Evolutionary conservation across 306 rosid genomes (phyloP), one percentile per base, ranked within the genome.

Genomic region (Rosa rugosa): DNA sequence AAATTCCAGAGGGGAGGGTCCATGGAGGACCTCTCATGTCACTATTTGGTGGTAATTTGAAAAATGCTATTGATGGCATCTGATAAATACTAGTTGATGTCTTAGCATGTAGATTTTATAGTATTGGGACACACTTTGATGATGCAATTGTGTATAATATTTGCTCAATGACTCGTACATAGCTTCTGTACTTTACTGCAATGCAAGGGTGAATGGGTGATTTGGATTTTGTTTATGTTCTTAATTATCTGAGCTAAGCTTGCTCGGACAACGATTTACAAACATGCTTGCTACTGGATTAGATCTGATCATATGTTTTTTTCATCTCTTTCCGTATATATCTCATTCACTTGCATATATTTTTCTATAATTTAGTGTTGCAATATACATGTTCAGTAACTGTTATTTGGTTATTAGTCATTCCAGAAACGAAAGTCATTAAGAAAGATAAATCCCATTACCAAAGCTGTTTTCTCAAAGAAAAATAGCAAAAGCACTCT

Each of bases 1-100:
- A 69, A 56, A 81, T 88, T 78, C 98, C 98, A 0, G 98, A 93
- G 74, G 98, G 94, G 47, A 86, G 95, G 84, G 98, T 93, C 51
- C 98, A 93, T 5, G 97, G 97, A 13, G 98, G 98, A 6, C 93
- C 90, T 74, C 97, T 93, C 81, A 90, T 93, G 98, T 75, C 84
- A 53, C 77, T 72, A 75, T 88, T 93, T 40, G 93, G 98, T 41
- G 98, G 98, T 50, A 91, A 88, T 81, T 87, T 91, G 76, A 87
- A 84, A 71, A 93, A 91, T 68, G 91, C 93, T 59, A 80, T 88
- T 46, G 93, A 87, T 65, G 84, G 88, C 25, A 72, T 86, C n/a
- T 91, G 85, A 83, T 67, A 85, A 72, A 72, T 70, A 46, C 50
- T 5, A 49, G 46, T 17, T 69, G 53, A 27, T 73, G 75, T 49